Conservation (phyloP, 768 basidiomycete genomes). For the Macrolepiota albuminosa region DNA sequence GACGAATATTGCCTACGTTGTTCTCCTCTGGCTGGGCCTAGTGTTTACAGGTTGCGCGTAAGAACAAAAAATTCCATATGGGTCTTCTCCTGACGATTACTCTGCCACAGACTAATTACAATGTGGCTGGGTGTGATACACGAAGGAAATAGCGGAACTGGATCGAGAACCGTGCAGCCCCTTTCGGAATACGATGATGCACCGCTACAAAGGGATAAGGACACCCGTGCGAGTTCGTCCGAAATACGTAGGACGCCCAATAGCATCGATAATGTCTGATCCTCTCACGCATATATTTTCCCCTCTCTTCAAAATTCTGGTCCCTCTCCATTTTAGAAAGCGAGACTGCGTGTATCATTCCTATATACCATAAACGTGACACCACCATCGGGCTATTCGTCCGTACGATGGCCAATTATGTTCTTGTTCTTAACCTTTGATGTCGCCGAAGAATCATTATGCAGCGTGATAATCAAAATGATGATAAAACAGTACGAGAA, state of each 20-base stretch:
- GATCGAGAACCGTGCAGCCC: neutral
- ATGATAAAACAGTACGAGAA: neutral
- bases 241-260: neutral
- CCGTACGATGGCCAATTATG: neutral
- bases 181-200: neutral
- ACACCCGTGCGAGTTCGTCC: neutral
- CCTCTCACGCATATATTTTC: neutral
- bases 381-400: neutral
- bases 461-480: neutral
- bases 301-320: neutral
- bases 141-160: neutral
- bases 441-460: neutral
- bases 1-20: neutral
- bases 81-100: neutral
- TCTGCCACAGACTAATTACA: neutral
- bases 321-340: neutral
- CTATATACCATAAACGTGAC: neutral
- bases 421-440: neutral
- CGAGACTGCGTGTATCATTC: neutral
- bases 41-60: neutral
- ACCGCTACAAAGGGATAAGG: neutral
- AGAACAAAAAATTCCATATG: neutral
- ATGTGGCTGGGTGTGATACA: neutral
- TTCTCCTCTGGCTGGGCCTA: neutral
- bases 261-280: neutral